Percentiles rank a stretch among this genome's conserved stretches.
Conservation (phyloP, 148 eudicot species). For the Rhododendron kiyosumense region DNA sequence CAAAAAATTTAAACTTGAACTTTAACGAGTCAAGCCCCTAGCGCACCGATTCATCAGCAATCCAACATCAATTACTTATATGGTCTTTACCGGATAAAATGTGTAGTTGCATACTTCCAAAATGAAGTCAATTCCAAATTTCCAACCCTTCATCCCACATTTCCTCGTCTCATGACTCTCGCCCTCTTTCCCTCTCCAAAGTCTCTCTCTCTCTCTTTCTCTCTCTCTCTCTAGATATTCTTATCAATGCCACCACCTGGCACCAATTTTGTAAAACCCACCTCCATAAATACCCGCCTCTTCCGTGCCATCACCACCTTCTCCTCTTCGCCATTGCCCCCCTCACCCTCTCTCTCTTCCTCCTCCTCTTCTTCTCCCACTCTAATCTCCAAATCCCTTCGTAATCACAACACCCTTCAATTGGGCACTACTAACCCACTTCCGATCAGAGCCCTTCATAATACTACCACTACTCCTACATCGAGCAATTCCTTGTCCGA, state of each 20-base stretch:
- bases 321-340: background rate
- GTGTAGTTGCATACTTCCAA: no score
- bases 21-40: no score
- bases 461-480: background rate
- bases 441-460: background rate
- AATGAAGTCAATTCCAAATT: background rate
- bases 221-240: background rate
- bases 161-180: background rate
- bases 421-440: background rate
- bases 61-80: no score
- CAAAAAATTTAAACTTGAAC: no score
- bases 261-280: background rate
- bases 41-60: no score
- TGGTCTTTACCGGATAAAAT: no score
- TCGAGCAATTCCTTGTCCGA: background rate
- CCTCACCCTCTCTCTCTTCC: background rate
- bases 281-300: background rate
- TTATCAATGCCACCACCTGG: background rate
- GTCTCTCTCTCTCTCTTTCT: background rate
- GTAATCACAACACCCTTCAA: background rate
- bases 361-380: background rate
- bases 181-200: background rate
- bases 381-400: background rate
- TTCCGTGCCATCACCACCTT: background rate
- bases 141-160: background rate